A percentile compares a stretch with the other conserved stretches of the same genome.
Evolutionary conservation across 208 protist genomes (phyloP).

Genomic region (Trypanosomatidae sp.): DNA sequence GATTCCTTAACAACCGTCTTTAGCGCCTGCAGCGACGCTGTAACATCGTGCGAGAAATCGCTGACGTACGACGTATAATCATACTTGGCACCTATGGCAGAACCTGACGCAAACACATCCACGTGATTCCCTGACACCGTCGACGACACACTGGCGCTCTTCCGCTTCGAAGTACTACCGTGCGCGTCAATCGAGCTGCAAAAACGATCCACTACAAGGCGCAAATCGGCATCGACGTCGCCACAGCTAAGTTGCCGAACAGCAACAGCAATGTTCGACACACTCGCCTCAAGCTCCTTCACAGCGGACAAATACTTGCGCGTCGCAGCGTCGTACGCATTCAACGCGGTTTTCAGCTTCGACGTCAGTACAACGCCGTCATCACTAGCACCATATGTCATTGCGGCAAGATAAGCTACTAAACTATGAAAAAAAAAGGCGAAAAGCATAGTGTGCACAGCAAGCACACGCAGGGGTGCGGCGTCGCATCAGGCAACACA

Average conservation of each 20-base stretch:
- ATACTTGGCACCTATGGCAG: too few relatives aligned
- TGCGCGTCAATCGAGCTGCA: conserved; percentile 26
- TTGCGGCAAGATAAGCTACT: conserved; percentile 4
- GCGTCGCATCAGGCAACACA: too few relatives aligned
- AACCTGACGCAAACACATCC: too few relatives aligned
- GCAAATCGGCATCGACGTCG: conserved; percentile 9
- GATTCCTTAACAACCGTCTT: conserved; percentile 5
- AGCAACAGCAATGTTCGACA: conserved; percentile 37
- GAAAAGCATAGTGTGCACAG: conserved; percentile 6
- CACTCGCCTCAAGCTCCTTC: conserved; percentile 23
- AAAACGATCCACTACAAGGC: conserved; percentile 11
- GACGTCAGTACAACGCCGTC: conserved; percentile 12
- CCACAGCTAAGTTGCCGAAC: conserved; percentile 35
- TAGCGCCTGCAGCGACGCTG: conserved; percentile 12
- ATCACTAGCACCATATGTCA: conserved; percentile 5
- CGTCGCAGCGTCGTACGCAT: conserved; percentile 24
- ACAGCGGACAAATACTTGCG: conserved; percentile 44
- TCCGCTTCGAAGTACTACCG: too few relatives aligned
- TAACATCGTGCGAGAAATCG: conserved; percentile 36
- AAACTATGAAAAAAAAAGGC: conserved; percentile 3
- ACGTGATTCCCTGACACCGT: too few relatives aligned
- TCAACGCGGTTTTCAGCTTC: conserved; percentile 38
- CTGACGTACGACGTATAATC: conserved; percentile 34
- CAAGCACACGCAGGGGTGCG: too few relatives aligned
- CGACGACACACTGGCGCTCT: too few relatives aligned